phyloP scores from a whole-genome alignment of 768 basidiomycete genomes.

The Ramaria sp. region DNA sequence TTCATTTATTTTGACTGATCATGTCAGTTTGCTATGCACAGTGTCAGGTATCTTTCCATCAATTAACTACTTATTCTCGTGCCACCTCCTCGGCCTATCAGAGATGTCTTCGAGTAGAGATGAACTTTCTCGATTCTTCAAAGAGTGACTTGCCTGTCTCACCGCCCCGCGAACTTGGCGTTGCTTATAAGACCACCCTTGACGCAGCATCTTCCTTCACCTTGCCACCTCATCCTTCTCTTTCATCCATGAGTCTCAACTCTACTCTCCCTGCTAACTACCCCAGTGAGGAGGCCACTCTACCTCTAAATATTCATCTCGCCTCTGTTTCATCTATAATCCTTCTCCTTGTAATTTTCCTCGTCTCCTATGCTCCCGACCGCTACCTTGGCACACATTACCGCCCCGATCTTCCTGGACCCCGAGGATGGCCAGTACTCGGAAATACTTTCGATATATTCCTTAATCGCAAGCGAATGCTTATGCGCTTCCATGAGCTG shows the following conservation, averaged over 20 bases:
- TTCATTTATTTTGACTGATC: not conserved
- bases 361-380: not conserved
- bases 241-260: not conserved
- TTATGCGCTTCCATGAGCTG: not conserved
- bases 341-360: not conserved
- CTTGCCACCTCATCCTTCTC: not conserved
- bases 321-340: not conserved
- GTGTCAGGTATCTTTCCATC: not conserved
- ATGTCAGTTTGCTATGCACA: not conserved
- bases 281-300: not conserved
- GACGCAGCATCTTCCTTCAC: too few species aligned
- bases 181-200: not conserved
- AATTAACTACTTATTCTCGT: not conserved
- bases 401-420: constrained; percentile 9
- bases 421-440: constrained; percentile 8
- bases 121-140: not conserved
- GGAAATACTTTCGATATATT: constrained; percentile 11
- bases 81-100: not conserved
- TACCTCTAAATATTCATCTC: not conserved
- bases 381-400: not conserved
- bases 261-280: not conserved
- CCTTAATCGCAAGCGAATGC: constrained; percentile 5
- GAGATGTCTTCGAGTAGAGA: not conserved
- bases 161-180: not conserved
- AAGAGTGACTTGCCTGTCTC: not conserved